Base-by-base conservation (phyloP, 768 basidiomycete genomes). In the Rhizopogon sp. region DNA sequence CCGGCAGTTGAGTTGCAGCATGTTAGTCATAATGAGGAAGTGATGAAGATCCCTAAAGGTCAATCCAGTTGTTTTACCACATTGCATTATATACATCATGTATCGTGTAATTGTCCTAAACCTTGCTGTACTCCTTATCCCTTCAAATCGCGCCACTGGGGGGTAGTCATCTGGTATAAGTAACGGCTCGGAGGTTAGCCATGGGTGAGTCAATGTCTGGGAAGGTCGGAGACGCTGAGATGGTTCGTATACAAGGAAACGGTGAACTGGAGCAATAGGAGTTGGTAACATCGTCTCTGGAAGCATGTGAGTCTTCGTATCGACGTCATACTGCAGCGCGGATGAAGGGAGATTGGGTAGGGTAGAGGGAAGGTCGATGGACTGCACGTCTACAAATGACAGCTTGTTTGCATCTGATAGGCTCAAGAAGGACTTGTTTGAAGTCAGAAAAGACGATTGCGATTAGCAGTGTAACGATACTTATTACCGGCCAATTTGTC, bases 401-500 rank as follows among this genome's bases (percentile, higher is more conserved):
- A 93, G 73, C 40, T 83, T 83, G 43, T 73, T 70, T 1, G 86
- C 84, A 35, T 84, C 81, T 0, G 90, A 88, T 0, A 93, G 75
- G 22, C 71, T 65, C 28, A 73, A 66, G 61, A 88, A 88, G 1
- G 72, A 75, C 85, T 88, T 42, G 29, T 22, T 10, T 16, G 25
- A 10, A 41, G 5, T 25, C 4, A 7, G 44, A 46, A 25, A 40
- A 17, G 22, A 47, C 8, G 22, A 39, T 42, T 11, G 8, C 20
- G 14, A 13, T 10, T 9, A 37, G 14, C 5, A 41, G 29, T 39
- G 44, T 35, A 47, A 25, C 40, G 9, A n/a, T 16, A 79, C 88
- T n/a, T n/a, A n/a, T 56, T 64, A 93, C 95, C 10, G 91, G 92
- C 94, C 94, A 98, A 5, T 67, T 83, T 5, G 79, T 70, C 1